Conservation (phyloP, 2,329 filamentous ascomycete genomes). For the Hypoxylon sp. region DNA sequence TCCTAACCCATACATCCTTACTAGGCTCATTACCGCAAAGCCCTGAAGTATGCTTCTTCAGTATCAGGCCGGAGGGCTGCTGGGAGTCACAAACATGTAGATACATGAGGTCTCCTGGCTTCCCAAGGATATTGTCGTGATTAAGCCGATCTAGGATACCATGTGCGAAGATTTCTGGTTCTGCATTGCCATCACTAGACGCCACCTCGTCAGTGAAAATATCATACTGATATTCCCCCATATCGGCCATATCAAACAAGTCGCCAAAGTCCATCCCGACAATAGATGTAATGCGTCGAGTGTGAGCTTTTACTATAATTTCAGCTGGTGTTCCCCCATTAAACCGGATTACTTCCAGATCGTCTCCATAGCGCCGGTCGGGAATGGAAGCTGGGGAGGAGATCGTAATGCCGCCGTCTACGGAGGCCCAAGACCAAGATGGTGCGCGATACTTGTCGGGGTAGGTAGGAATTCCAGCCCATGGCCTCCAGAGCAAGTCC, state of each 20-base stretch:
- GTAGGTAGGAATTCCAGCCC: neutral
- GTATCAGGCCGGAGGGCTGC: neutral
- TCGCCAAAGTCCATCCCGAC: neutral
- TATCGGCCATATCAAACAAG: neutral
- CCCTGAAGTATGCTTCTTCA: neutral
- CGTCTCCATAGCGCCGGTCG: neutral
- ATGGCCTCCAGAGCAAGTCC: neutral
- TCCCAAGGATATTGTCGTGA: neutral
- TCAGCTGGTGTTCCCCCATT: neutral
- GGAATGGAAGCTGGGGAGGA: neutral
- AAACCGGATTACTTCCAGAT: neutral
- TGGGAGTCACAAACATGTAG: neutral
- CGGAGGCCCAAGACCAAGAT: neutral
- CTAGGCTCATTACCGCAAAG: neutral
- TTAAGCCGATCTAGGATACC: neutral
- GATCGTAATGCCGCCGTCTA: neutral
- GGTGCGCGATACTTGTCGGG: conserved; percentile 1
- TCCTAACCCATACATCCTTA: neutral
- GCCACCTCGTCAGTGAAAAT: neutral
- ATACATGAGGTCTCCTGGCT: neutral
- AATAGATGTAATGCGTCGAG: neutral
- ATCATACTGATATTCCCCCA: neutral
- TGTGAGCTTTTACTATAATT: neutral
- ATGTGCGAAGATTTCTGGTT: neutral
- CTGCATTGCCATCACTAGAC: neutral